Conservation (phyloP, 768 basidiomycete species). For the Amanita rubescens region DNA sequence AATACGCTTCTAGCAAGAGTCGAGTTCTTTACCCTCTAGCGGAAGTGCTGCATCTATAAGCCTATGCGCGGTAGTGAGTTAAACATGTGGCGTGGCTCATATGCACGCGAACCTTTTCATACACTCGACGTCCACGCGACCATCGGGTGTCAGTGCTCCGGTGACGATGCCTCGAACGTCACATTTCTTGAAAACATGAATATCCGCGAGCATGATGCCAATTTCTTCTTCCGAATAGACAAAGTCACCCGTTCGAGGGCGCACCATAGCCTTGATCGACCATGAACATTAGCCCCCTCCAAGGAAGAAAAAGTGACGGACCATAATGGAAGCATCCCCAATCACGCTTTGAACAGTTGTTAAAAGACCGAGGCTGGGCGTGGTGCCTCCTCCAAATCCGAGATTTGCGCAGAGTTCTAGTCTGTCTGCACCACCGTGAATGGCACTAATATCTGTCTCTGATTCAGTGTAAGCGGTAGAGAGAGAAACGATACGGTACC, state of each 20-base stretch:
- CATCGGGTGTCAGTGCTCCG: constrained; percentile 49
- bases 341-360: constrained; percentile 44
- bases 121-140: constrained; percentile 49
- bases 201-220: constrained; percentile 70
- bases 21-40: constrained; percentile 45
- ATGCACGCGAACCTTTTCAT: constrained; percentile 44
- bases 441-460: constrained; percentile 40
- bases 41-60: constrained; percentile 52
- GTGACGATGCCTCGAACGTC: constrained; percentile 63
- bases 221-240: constrained; percentile 61
- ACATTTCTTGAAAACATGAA: constrained; percentile 47
- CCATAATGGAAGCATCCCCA: constrained; percentile 61
- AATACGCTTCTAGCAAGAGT: neutral
- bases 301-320: constrained; percentile 18
- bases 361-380: constrained; percentile 72
- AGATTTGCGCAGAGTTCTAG: constrained; percentile 73
- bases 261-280: constrained; percentile 61
- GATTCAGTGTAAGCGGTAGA: constrained; percentile 2
- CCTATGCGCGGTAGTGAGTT: constrained; percentile 23
- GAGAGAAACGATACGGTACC: constrained; percentile 33
- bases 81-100: neutral
- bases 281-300: constrained; percentile 4
- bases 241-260: constrained; percentile 77
- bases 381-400: constrained; percentile 71
- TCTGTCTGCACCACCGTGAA: constrained; percentile 63